These are phyloP conservation scores for Heliocybe sulcata DNA, from an alignment of 1,284 basidiomycete species.

Conservation along the genomic window DNA sequence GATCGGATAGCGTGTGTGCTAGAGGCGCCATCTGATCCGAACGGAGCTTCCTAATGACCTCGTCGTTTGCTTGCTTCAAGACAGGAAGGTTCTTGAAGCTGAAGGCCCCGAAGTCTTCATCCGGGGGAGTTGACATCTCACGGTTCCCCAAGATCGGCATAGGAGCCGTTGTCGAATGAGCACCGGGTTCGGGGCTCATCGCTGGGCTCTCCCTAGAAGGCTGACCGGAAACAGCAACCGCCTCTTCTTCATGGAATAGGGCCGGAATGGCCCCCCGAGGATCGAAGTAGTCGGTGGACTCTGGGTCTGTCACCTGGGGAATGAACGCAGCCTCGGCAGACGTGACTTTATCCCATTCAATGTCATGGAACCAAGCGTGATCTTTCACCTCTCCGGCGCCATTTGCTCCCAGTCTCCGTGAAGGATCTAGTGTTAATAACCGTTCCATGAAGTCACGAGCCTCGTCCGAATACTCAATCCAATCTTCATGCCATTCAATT, in stretches of 20 bases:
- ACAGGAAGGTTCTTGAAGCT: slow-evolving; percentile 97
- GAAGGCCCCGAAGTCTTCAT: slow-evolving; percentile 96
- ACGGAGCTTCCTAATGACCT: slow-evolving; percentile 92
- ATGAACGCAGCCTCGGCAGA: slow-evolving; percentile 91
- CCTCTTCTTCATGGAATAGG: slow-evolving; percentile 82
- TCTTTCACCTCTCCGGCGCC: slow-evolving; percentile 92
- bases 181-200: slow-evolving; percentile 26
- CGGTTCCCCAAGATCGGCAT: slow-evolving; percentile 35
- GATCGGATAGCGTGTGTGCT: slow-evolving; percentile 52
- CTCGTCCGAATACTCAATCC: slow-evolving; percentile 81
- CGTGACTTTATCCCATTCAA: slow-evolving; percentile 92
- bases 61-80: slow-evolving; percentile 97
- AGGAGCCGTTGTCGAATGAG: slow-evolving; percentile 32
- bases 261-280: slow-evolving; percentile 87
- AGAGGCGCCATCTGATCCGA: slow-evolving; percentile 75
- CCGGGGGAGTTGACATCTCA: slow-evolving; percentile 45
- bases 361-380: slow-evolving; percentile 86
- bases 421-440: slow-evolving; percentile 80
- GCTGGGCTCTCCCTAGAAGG: slow-evolving; percentile 40
- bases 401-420: slow-evolving; percentile 75
- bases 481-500: slow-evolving; percentile 95
- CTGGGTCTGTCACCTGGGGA: slow-evolving; percentile 90
- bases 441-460: slow-evolving; percentile 90
- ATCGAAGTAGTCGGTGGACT: slow-evolving; percentile 99
- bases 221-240: slow-evolving; percentile 39